These are phyloP conservation scores for Crithidia sp. DNA, from an alignment of 208 protist genomes.

Conservation along the genomic window DNA sequence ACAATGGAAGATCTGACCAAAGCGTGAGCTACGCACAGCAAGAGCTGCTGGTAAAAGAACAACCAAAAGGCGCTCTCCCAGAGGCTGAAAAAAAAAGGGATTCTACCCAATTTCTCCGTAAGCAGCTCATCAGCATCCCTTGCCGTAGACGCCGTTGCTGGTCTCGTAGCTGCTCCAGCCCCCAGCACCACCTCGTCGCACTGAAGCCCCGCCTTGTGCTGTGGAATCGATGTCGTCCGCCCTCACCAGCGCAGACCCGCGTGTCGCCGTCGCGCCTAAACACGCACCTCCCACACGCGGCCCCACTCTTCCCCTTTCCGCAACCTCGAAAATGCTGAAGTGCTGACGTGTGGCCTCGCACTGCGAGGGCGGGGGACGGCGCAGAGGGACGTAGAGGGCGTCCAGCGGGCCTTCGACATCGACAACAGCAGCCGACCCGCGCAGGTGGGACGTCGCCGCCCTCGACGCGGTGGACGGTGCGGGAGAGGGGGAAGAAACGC, in stretches of 20 bases:
- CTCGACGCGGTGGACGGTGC: constrained; percentile 10
- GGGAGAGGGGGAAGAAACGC: background rate
- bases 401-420: constrained; percentile 17
- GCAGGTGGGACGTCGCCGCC: constrained; percentile 29
- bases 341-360: constrained; percentile 32
- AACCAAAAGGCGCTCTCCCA: background rate
- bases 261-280: background rate
- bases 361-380: constrained; percentile 14
- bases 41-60: background rate
- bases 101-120: background rate
- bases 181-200: background rate
- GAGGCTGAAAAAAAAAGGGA: too few species aligned
- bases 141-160: constrained; percentile 14
- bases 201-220: background rate
- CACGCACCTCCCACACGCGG: background rate
- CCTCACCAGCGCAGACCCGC: background rate
- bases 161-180: background rate
- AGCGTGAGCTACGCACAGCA: too few species aligned
- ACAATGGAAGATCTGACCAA: too few species aligned
- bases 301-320: background rate
- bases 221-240: background rate
- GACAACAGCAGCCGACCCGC: constrained; percentile 33
- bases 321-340: constrained; percentile 33
- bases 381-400: constrained; percentile 26
- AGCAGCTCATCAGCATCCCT: constrained; percentile 1